These are phyloP conservation scores for Sporothrix mexicana DNA, from an alignment of 2,329 filamentous ascomycete genomes.

Conservation along the genomic window DNA sequence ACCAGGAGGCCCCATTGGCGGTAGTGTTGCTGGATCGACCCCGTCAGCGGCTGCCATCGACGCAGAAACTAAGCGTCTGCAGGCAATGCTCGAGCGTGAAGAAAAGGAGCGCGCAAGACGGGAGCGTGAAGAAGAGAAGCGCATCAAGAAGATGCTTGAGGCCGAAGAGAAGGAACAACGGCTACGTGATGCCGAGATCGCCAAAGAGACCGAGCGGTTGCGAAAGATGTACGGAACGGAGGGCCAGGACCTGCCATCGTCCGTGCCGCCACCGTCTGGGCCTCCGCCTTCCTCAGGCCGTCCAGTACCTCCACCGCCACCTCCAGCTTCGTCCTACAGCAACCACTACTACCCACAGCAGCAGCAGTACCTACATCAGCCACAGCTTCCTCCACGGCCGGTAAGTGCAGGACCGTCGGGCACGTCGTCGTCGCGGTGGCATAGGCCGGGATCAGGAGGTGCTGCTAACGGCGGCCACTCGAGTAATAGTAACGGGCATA, in stretches of 20 bases:
- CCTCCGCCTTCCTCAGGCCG: slow-evolving; percentile 36
- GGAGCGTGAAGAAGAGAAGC: slow-evolving; percentile 61
- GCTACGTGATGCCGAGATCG: slow-evolving; percentile 64
- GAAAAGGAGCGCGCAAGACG: slow-evolving; percentile 60
- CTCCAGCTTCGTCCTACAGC: slow-evolving; percentile 40
- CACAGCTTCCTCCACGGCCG: slow-evolving; percentile 51
- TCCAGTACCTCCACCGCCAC: slow-evolving; percentile 46
- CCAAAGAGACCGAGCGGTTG: slow-evolving; percentile 83
- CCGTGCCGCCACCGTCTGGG: slow-evolving; percentile 35
- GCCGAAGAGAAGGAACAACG: slow-evolving; percentile 67
- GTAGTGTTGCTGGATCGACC: slow-evolving; percentile 35
- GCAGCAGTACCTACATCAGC: slow-evolving; percentile 22
- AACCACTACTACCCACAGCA: slow-evolving; percentile 6
- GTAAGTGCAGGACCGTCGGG: slow-evolving; percentile 53
- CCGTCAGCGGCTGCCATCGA: slow-evolving; percentile 60
- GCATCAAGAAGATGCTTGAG: slow-evolving; percentile 69
- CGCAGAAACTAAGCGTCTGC: slow-evolving; percentile 77
- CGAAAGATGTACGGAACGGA: slow-evolving; percentile 69
- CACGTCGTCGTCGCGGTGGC: slow-evolving; percentile 42
- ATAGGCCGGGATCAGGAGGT: slow-evolving; percentile 38
- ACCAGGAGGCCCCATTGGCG: slow-evolving; percentile 7
- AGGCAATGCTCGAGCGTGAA: slow-evolving; percentile 59
- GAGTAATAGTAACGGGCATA: not conserved
- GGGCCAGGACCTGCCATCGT: slow-evolving; percentile 50
- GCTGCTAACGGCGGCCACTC: slow-evolving; percentile 31